phyloP scores from a whole-genome alignment of 2,329 filamentous ascomycete genomes.

The Paraconiothyrium sp. region DNA sequence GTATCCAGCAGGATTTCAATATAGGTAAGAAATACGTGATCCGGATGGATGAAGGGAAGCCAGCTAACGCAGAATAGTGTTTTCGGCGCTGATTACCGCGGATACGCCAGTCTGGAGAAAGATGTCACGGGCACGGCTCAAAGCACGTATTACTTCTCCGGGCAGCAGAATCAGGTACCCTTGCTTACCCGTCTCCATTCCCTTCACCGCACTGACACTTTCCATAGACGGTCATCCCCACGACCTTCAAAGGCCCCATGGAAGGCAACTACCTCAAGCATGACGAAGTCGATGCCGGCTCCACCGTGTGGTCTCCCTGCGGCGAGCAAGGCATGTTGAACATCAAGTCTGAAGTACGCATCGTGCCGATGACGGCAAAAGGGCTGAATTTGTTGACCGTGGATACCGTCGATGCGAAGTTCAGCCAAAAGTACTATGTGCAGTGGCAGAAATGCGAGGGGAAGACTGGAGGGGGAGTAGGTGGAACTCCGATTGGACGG shows the following conservation, averaged over 20 bases:
- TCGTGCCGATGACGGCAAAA: constrained; percentile 38
- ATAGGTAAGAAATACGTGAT: constrained; percentile 21
- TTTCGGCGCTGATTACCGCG: constrained; percentile 58
- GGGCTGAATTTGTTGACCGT: constrained; percentile 50
- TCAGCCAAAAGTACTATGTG: constrained; percentile 47
- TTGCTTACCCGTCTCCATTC: not conserved
- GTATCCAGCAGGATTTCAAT: constrained; percentile 59
- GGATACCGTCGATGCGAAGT: constrained; percentile 53
- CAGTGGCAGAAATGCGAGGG: constrained; percentile 46
- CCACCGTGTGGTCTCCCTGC: constrained; percentile 60
- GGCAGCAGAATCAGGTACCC: constrained; percentile 49
- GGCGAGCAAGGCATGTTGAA: constrained; percentile 57
- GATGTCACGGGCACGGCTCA: constrained; percentile 56
- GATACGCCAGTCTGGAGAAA: constrained; percentile 54
- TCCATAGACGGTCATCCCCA: constrained; percentile 34
- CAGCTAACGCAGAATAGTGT: constrained; percentile 37
- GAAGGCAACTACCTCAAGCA: constrained; percentile 36
- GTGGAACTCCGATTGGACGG: not conserved
- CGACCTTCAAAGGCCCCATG: constrained; percentile 44
- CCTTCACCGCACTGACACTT: not conserved
- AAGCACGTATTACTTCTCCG: constrained; percentile 62
- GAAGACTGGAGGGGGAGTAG: constrained; percentile 8
- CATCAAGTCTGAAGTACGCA: constrained; percentile 58
- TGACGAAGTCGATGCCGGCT: constrained; percentile 47
- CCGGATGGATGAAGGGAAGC: not conserved